Conservation (phyloP, 2,329 filamentous ascomycete species). For the Aureobasidium sp. region DNA sequence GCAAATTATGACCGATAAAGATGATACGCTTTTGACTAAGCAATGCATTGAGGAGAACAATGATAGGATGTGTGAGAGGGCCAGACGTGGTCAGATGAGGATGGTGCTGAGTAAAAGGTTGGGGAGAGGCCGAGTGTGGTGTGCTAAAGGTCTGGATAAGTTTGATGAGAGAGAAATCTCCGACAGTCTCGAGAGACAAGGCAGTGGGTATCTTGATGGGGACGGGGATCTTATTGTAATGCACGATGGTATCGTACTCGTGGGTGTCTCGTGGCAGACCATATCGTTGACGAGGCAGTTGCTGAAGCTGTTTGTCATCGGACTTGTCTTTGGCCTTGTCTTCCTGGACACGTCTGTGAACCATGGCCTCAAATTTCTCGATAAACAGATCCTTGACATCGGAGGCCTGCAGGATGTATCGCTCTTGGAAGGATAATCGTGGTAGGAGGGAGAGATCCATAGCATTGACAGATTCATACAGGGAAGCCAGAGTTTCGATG, state of each 20-base stretch:
- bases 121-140: conserved; percentile 70
- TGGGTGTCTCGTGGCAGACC: conserved; percentile 86
- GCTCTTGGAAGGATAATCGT: conserved; percentile 71
- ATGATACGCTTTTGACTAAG: conserved; percentile 95
- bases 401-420: conserved; percentile 76
- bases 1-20: conserved; percentile 90
- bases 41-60: conserved; percentile 88
- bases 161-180: conserved; percentile 95
- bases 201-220: conserved; percentile 95
- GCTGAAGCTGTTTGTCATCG: not conserved
- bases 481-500: conserved; percentile 74
- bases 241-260: conserved; percentile 90
- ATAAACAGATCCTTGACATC: conserved; percentile 95
- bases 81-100: conserved; percentile 94
- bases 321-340: conserved; percentile 36
- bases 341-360: conserved; percentile 68
- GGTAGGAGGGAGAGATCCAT: conserved; percentile 98
- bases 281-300: conserved; percentile 43
- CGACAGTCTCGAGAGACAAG: conserved; percentile 88
- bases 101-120: conserved; percentile 70
- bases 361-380: conserved; percentile 95
- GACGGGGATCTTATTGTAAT: conserved; percentile 94
- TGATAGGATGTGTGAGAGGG: conserved; percentile 82
- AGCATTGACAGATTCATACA: conserved; percentile 88
- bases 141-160: conserved; percentile 90